Evolutionary conservation across 805 yeast species (phyloP).

Genomic region (Blastobotrys muscicola): DNA sequence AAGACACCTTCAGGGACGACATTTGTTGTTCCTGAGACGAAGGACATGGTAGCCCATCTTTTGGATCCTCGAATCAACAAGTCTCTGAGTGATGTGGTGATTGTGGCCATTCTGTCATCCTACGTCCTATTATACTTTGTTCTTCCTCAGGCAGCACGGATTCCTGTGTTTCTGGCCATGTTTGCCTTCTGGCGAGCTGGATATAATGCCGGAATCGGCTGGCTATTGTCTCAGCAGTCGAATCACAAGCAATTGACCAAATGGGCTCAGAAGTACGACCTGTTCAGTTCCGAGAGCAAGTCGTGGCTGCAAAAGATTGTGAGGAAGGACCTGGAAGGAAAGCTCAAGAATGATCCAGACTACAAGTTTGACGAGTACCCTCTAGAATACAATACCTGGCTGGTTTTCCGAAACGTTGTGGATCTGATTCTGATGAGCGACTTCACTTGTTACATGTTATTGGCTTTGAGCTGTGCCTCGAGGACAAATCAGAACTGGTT

Average conservation of each 20-base stretch:
- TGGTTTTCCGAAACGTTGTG: slow-evolving; percentile 66
- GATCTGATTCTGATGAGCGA: slow-evolving; percentile 81
- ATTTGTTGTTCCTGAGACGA: slow-evolving; percentile 48
- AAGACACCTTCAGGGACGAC: slow-evolving; percentile 25
- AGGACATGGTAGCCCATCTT: slow-evolving; percentile 74
- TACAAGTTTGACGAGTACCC: slow-evolving; percentile 40
- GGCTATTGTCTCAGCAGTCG: slow-evolving; percentile 56
- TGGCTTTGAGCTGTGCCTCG: slow-evolving; percentile 40
- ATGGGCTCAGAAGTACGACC: slow-evolving; percentile 37
- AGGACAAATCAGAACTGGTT: slow-evolving; percentile 34
- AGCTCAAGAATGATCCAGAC: slow-evolving; percentile 32
- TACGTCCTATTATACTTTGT: slow-evolving; percentile 23
- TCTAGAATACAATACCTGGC: slow-evolving; percentile 74
- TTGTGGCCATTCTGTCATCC: slow-evolving; percentile 36
- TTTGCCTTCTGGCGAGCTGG: slow-evolving; percentile 68
- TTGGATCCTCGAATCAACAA: slow-evolving; percentile 69
- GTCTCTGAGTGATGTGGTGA: slow-evolving; percentile 54
- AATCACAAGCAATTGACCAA: slow-evolving; percentile 43
- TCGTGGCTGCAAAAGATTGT: slow-evolving; percentile 14
- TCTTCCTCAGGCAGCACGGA: slow-evolving; percentile 22
- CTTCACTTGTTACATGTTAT: slow-evolving; percentile 61
- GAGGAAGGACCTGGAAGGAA: slow-evolving; percentile 37
- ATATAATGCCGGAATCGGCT: slow-evolving; percentile 76
- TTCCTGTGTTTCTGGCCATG: slow-evolving; percentile 39
- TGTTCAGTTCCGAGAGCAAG: slow-evolving; percentile 34